phyloP scores from a whole-genome alignment of 2,329 filamentous ascomycete species.

The Gyromitra esculenta region DNA sequence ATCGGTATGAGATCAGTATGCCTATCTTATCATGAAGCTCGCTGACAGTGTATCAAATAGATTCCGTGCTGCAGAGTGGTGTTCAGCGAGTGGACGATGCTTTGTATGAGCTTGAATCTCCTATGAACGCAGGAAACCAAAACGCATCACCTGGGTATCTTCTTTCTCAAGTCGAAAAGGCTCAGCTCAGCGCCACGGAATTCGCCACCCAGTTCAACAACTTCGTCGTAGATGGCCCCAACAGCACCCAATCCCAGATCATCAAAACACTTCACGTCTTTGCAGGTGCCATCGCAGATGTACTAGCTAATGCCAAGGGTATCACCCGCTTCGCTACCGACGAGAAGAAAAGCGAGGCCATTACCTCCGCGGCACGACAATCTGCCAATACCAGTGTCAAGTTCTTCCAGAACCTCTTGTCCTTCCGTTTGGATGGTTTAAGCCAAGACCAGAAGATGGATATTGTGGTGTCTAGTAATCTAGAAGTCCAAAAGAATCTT shows the following conservation, averaged over 20 bases:
- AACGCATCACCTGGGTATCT: constrained; percentile 95
- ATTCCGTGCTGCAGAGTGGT: constrained; percentile 92
- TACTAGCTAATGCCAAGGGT: constrained; percentile 96
- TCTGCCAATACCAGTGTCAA: constrained; percentile 87
- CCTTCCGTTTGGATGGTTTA: constrained; percentile 89
- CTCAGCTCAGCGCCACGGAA: constrained; percentile 91
- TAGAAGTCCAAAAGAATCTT: constrained; percentile 92
- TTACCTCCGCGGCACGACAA: constrained; percentile 82
- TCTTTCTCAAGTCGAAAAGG: constrained; percentile 96
- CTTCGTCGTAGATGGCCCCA: constrained; percentile 95
- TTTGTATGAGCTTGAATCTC: constrained; percentile 94
- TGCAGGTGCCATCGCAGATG: constrained; percentile 88
- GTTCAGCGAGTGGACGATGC: constrained; percentile 95
- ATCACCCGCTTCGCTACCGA: constrained; percentile 91
- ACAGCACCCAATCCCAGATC: constrained; percentile 86
- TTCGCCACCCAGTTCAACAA: constrained; percentile 99
- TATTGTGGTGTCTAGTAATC: constrained; percentile 96
- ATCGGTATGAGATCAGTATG: constrained; percentile 64
- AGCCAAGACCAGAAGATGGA: constrained; percentile 93
- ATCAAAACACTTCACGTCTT: constrained; percentile 94
- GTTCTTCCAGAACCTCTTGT: constrained; percentile 94
- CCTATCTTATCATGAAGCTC: not conserved
- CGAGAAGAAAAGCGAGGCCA: constrained; percentile 89
- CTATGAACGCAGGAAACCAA: constrained; percentile 98
- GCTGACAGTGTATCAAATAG: constrained; percentile 60